Evolutionary conservation across 441 rosid genomes (phyloP).

Genomic region (Arabidopsis lyrata): DNA sequence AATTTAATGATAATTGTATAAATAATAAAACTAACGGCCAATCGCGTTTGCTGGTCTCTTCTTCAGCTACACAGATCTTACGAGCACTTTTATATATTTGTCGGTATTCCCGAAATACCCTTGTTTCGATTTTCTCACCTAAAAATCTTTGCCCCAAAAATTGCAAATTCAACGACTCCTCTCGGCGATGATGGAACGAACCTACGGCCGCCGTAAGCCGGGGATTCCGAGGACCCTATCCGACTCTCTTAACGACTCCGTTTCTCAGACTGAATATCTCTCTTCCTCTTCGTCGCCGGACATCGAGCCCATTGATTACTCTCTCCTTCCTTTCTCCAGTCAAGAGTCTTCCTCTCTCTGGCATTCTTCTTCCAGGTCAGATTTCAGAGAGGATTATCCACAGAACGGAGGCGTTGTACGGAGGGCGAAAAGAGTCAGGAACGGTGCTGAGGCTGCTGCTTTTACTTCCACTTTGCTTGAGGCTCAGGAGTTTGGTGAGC

Average conservation of each 20-base stretch:
- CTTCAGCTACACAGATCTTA: constrained; percentile 29
- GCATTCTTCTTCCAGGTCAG: constrained; percentile 44
- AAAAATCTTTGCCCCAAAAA: constrained; percentile 34
- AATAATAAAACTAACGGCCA: constrained; percentile 25
- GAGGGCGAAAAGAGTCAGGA: constrained; percentile 57
- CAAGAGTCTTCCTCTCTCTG: constrained; percentile 79
- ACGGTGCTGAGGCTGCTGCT: constrained; percentile 41
- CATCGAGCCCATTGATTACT: constrained; percentile 59
- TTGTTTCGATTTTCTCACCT: constrained; percentile 48
- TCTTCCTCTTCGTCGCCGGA: constrained; percentile 62
- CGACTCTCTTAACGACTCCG: constrained; percentile 55
- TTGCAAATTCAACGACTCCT: constrained; percentile 27
- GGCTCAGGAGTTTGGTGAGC: constrained; percentile 97
- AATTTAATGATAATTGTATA: no score
- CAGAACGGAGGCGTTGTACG: constrained; percentile 42
- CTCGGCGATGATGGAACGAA: constrained; percentile 78
- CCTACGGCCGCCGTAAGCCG: constrained; percentile 90
- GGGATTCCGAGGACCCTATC: constrained; percentile 55
- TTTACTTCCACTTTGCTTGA: constrained; percentile 83
- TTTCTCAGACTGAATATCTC: constrained; percentile 50
- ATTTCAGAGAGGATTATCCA: constrained; percentile 43
- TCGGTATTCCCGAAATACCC: constrained; percentile 52
- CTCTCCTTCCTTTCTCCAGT: constrained; percentile 59
- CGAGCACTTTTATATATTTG: not conserved
- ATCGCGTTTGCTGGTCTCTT: constrained; percentile 24